Evolutionary conservation across 176 grass and related monocot species (phyloP), one percentile per base, ranked within the genome.

Genomic region (Chloris gayana): DNA sequence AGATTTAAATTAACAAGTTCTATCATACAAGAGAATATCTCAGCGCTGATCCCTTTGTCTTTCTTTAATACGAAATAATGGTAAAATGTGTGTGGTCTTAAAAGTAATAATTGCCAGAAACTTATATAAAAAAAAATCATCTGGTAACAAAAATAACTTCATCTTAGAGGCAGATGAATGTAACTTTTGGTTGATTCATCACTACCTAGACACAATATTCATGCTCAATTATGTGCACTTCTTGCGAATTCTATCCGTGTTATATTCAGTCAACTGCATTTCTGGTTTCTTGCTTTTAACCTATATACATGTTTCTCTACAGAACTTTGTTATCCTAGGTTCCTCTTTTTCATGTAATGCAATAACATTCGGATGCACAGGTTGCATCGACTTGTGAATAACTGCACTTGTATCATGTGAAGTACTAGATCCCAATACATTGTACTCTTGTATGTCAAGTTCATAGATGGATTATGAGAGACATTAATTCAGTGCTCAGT

Each of bases 1-100:
- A 75, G 56, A 64, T 42, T 63, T 88, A 17, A 83, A 76, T 57
- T 75, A 60, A 49, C 9, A 61, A 51, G 15, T 63, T 78, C 9
- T 14, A 14, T 15, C 53, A 13, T 57, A 33, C 45, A 50, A 62
- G 81, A 75, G 61, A 76, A 64, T 61, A 63, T 76, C 54, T 70
- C 70, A 70, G 64, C 4, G 4, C 15, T 88, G 82, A 33, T 50
- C 5, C 22, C 4, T 34, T 46, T 75, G 72, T 75, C 44, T 74
- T 69, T 38, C 67, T 85, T 79, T 50, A 79, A 32, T 65, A 26
- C 35, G 54, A 69, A 81, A 81, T 4, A 54, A 35, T 46, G 8
- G 46, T 80, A 39, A 73, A 74, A 64, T 64, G 9, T 15, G 2
- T 34, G 41, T 3, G 41, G 24, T 65, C 59, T 19, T 45, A 7